Conservation (phyloP, 2,329 filamentous ascomycete species). For the Lizonia empirigonia region DNA sequence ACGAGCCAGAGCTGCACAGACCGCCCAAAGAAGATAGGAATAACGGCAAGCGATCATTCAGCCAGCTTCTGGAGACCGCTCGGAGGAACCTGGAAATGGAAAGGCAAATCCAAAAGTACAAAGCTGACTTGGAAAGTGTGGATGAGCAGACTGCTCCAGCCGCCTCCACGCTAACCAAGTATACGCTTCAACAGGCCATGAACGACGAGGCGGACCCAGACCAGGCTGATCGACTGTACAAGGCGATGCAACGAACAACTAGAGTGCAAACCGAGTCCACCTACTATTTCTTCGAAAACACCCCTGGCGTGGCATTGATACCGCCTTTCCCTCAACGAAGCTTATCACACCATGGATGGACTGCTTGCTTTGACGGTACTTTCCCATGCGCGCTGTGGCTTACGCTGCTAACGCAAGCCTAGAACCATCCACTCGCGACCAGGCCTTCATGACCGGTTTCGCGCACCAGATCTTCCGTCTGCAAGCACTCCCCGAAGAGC, state of each 20-base stretch:
- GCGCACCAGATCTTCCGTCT: slow-evolving; percentile 47
- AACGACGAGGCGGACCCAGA: slow-evolving; percentile 79
- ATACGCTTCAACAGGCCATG: slow-evolving; percentile 33
- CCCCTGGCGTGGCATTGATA: slow-evolving; percentile 5
- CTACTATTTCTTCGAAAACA: slow-evolving; percentile 61
- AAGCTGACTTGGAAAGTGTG: slow-evolving; percentile 32
- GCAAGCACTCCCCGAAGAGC: slow-evolving; percentile 45
- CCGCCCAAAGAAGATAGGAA: slow-evolving; percentile 25
- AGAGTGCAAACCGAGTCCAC: slow-evolving; percentile 58
- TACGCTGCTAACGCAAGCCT: slow-evolving; percentile 13
- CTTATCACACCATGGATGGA: slow-evolving; percentile 44
- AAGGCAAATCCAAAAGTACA: slow-evolving; percentile 32
- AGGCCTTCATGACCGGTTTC: slow-evolving; percentile 52
- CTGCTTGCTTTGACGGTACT: slow-evolving; percentile 38
- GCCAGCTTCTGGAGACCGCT: slow-evolving; percentile 30
- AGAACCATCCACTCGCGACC: slow-evolving; percentile 38
- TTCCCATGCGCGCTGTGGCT: not conserved
- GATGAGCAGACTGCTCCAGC: slow-evolving; percentile 17
- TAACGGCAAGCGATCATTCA: slow-evolving; percentile 26
- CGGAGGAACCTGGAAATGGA: slow-evolving; percentile 34
- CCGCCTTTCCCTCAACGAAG: slow-evolving; percentile 22
- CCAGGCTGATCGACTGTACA: slow-evolving; percentile 56
- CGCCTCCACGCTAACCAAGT: slow-evolving; percentile 28
- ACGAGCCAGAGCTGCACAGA: slow-evolving; percentile 29
- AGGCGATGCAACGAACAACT: slow-evolving; percentile 66